Evolutionary conservation across 2,329 filamentous ascomycete species (phyloP).

Genomic region (Salinomyces thailandicus): DNA sequence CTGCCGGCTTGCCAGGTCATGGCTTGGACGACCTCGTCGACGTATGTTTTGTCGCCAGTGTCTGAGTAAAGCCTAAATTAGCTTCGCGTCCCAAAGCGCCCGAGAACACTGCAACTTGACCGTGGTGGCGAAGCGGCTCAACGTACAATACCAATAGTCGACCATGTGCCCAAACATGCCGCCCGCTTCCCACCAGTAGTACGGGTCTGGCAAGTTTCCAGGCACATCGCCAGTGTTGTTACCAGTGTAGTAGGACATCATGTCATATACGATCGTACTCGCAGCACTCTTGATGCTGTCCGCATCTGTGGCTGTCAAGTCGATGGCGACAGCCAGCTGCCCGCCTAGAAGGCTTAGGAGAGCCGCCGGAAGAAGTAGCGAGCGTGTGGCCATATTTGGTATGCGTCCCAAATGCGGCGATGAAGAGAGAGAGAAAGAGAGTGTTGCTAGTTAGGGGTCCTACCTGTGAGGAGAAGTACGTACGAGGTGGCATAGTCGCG

Average conservation of each 20-base stretch:
- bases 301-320: slow-evolving; percentile 14
- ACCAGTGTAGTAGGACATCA: slow-evolving; percentile 42
- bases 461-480: no score
- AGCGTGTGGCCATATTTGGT: neutral
- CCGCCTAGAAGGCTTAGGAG: neutral
- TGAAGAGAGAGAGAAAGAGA: neutral
- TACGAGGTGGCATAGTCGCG: no score
- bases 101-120: neutral
- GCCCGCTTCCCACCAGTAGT: slow-evolving; percentile 64
- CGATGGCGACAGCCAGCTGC: slow-evolving; percentile 5
- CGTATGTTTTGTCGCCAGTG: slow-evolving; percentile 14
- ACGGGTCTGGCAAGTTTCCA: slow-evolving; percentile 50
- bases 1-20: slow-evolving; percentile 9
- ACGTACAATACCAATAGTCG: slow-evolving; percentile 56
- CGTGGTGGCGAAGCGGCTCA: neutral
- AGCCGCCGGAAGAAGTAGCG: neutral
- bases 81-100: neutral
- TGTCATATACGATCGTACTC: slow-evolving; percentile 32
- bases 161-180: slow-evolving; percentile 55
- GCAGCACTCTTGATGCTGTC: slow-evolving; percentile 37
- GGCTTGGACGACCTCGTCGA: slow-evolving; percentile 9
- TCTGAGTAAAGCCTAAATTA: slow-evolving; percentile 3
- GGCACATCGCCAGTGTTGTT: slow-evolving; percentile 41
- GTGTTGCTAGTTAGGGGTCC: neutral
- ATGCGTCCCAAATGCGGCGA: neutral